Conservation (phyloP, 2,329 filamentous ascomycete species). For the Trichoderma sp. region DNA sequence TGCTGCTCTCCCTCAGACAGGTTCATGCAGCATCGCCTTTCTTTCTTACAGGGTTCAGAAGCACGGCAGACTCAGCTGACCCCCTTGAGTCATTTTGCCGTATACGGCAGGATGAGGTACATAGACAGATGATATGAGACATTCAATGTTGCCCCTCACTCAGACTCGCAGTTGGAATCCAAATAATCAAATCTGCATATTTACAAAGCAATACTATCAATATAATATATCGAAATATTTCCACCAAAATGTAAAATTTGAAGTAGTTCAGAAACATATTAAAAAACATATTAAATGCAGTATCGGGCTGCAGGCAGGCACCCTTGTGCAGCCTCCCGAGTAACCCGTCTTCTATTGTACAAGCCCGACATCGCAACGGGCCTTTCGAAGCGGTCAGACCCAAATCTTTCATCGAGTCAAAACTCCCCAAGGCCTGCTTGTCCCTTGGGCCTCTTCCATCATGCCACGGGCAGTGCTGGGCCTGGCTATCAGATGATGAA, state of each 20-base stretch:
- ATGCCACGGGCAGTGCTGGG: not conserved
- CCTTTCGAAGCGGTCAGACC: slow-evolving; percentile 3
- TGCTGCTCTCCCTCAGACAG: not conserved
- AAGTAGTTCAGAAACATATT: not conserved
- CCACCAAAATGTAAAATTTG: not conserved
- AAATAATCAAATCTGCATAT: not conserved
- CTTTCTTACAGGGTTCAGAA: not conserved
- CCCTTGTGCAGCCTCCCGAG: not conserved
- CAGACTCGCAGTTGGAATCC: not conserved
- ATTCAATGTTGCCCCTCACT: not conserved
- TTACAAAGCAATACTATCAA: not conserved
- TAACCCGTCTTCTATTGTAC: not conserved
- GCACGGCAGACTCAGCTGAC: not conserved
- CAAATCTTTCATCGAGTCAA: not conserved
- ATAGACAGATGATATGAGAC: not conserved
- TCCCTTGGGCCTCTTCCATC: not conserved
- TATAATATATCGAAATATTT: not conserved
- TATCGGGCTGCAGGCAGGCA: not conserved
- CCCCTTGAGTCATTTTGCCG: slow-evolving; percentile 2
- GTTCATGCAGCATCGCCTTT: not conserved
- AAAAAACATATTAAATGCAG: not conserved
- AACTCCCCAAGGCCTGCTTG: too few species aligned
- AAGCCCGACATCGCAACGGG: not conserved
- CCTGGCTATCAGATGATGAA: not conserved
- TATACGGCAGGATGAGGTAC: not conserved